phyloP scores from a whole-genome alignment of 345 rosid species.

The Luvunga scandens region DNA sequence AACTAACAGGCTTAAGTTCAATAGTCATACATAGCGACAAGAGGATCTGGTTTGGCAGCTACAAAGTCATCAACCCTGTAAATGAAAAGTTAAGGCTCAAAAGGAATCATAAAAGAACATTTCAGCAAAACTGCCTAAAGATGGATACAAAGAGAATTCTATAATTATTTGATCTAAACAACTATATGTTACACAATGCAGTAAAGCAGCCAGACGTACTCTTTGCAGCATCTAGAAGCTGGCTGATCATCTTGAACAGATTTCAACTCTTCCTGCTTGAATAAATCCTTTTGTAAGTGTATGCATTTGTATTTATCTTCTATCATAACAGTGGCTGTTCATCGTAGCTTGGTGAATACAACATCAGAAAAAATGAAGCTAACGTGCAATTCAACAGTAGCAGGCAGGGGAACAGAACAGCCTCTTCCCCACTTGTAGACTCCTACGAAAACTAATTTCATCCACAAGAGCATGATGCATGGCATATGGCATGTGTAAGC shows the following conservation, averaged over 20 bases:
- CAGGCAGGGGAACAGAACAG: not conserved
- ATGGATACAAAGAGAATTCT: not conserved
- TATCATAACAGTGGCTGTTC: not conserved
- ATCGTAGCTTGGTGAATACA: too few relatives aligned
- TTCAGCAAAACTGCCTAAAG: not conserved
- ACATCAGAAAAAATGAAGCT: not conserved
- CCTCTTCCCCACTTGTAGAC: not conserved
- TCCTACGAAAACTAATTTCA: not conserved
- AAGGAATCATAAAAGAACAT: not conserved
- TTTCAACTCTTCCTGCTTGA: conserved; percentile 40
- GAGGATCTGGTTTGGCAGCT: conserved; percentile 37
- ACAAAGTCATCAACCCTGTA: conserved; percentile 45
- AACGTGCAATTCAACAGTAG: not conserved
- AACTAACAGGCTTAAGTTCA: not conserved
- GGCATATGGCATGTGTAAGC: not conserved
- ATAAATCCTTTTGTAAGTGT: not conserved
- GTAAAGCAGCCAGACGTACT: conserved; percentile 24
- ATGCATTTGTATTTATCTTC: not conserved
- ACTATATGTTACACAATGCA: not conserved
- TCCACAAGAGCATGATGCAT: not conserved
- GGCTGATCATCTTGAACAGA: conserved; percentile 28
- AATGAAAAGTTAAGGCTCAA: not conserved
- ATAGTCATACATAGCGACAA: conserved; percentile 23
- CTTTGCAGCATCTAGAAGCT: conserved; percentile 43
- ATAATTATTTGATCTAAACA: not conserved